phyloP scores from a whole-genome alignment of 2,329 filamentous ascomycete species.

The Ophiostoma montium region DNA sequence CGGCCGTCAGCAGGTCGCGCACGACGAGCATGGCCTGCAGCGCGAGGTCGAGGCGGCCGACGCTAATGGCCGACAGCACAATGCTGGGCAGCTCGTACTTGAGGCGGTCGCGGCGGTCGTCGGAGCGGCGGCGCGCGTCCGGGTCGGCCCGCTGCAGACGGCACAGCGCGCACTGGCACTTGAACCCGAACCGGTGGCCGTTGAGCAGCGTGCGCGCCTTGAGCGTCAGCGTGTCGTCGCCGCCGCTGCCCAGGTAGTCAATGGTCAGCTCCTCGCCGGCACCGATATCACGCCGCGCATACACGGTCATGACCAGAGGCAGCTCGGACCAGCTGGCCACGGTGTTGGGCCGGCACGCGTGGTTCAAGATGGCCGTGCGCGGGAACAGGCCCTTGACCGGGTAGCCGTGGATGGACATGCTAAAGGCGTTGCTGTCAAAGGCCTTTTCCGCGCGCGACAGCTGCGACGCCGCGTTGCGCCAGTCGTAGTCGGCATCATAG shows the following conservation, averaged over 20 bases:
- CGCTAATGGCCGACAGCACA: neutral
- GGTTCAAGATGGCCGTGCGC: constrained; percentile 15
- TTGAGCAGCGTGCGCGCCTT: constrained; percentile 12
- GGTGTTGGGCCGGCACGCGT: constrained; percentile 17
- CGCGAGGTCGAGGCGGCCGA: neutral
- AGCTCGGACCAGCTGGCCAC: constrained; percentile 3
- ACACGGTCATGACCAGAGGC: constrained; percentile 14
- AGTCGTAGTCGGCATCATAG: neutral
- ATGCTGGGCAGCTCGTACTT: neutral
- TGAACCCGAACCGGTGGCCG: constrained; percentile 16
- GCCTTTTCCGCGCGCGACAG: constrained; percentile 21
- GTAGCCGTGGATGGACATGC: constrained; percentile 15
- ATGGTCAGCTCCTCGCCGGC: constrained; percentile 19
- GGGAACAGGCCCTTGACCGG: constrained; percentile 14
- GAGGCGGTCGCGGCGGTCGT: constrained; percentile 14
- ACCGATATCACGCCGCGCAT: constrained; percentile 16
- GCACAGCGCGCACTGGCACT: constrained; percentile 18
- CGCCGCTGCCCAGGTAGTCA: too few relatives aligned
- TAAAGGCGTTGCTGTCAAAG: constrained; percentile 20
- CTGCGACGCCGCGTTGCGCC: neutral
- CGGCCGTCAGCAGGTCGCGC: neutral
- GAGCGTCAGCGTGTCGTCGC: constrained; percentile 13
- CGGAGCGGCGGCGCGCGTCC: constrained; percentile 11
- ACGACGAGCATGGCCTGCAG: constrained; percentile 14
- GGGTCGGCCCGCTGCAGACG: neutral